These are phyloP conservation scores for Exserohilum rostratum DNA, from an alignment of 2,329 filamentous ascomycete species.

Conservation along the genomic window DNA sequence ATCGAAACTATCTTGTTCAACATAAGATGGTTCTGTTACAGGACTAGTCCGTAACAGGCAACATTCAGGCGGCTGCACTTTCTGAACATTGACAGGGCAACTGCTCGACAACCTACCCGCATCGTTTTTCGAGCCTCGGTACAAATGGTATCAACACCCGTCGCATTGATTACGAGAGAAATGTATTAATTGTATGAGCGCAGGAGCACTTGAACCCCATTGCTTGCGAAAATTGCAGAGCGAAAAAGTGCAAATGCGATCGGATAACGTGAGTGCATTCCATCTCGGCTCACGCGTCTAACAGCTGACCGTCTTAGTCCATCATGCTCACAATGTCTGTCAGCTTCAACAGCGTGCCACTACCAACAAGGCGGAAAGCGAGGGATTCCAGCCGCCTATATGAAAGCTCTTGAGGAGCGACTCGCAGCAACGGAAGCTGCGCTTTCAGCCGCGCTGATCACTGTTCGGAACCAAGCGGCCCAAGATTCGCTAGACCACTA, in stretches of 20 bases:
- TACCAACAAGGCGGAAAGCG: slow-evolving; percentile 36
- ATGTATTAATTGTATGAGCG: neutral
- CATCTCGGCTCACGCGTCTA: neutral
- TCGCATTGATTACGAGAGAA: neutral
- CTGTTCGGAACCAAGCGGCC: slow-evolving; percentile 11
- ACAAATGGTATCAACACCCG: neutral
- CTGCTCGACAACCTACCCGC: neutral
- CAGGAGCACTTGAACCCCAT: slow-evolving; percentile 25
- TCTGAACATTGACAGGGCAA: neutral
- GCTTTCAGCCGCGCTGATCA: slow-evolving; percentile 21
- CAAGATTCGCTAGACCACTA: neutral
- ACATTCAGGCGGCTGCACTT: neutral
- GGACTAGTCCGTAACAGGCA: neutral
- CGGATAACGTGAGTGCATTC: slow-evolving; percentile 25
- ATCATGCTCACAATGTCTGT: slow-evolving; percentile 31
- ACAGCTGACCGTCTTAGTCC: slow-evolving; percentile 20
- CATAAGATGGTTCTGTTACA: neutral
- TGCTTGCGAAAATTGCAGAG: slow-evolving; percentile 35
- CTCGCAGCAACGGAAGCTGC: slow-evolving; percentile 34
- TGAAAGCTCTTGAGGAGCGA: slow-evolving; percentile 30
- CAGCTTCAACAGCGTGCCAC: slow-evolving; percentile 20
- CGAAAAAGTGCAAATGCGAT: slow-evolving; percentile 39
- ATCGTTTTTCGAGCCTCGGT: neutral
- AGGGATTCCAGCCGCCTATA: slow-evolving; percentile 35
- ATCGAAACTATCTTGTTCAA: neutral